phyloP scores from a whole-genome alignment of 495 filamentous ascomycete genomes.

The Daldinia bambusicola region DNA sequence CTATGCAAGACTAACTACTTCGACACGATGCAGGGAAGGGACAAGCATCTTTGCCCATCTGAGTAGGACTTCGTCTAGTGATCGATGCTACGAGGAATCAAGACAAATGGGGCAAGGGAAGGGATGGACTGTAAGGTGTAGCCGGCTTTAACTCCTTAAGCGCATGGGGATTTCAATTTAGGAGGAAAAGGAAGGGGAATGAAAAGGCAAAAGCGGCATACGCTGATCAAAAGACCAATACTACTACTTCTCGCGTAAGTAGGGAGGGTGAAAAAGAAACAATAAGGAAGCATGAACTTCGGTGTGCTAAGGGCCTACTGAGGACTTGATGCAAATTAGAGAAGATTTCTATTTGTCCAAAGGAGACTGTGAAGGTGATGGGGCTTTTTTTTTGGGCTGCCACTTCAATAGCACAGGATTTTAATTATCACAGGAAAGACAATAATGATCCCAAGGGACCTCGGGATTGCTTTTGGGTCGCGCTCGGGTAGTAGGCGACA shows the following conservation, averaged over 20 bases:
- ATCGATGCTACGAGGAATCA: constrained; percentile 24
- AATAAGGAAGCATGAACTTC: constrained; percentile 24
- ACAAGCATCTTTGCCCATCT: constrained; percentile 35
- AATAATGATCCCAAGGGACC: background rate
- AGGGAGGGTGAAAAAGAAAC: background rate
- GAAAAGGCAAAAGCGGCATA: constrained; percentile 4
- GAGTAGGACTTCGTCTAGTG: constrained; percentile 16
- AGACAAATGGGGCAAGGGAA: background rate
- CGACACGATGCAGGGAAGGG: constrained; percentile 33
- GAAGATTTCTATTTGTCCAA: constrained; percentile 14
- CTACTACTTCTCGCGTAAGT: background rate
- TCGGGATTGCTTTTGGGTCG: constrained; percentile 37
- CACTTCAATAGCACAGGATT: constrained; percentile 28
- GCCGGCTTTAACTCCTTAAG: constrained; percentile 32
- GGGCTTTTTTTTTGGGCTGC: constrained; percentile 4
- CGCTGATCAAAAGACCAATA: background rate
- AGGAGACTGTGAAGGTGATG: constrained; percentile 5
- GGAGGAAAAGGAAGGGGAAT: constrained; percentile 3
- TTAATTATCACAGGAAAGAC: constrained; percentile 31
- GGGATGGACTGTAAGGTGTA: constrained; percentile 2
- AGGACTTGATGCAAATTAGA: constrained; percentile 11
- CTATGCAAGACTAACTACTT: constrained; percentile 36
- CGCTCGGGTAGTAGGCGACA: constrained; percentile 33
- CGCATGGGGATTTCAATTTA: constrained; percentile 17
- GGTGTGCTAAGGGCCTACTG: constrained; percentile 26